Evolutionary conservation across 768 basidiomycete genomes (phyloP), one percentile per base, ranked within the genome.

Genomic region (Hemileccinum impolitum): DNA sequence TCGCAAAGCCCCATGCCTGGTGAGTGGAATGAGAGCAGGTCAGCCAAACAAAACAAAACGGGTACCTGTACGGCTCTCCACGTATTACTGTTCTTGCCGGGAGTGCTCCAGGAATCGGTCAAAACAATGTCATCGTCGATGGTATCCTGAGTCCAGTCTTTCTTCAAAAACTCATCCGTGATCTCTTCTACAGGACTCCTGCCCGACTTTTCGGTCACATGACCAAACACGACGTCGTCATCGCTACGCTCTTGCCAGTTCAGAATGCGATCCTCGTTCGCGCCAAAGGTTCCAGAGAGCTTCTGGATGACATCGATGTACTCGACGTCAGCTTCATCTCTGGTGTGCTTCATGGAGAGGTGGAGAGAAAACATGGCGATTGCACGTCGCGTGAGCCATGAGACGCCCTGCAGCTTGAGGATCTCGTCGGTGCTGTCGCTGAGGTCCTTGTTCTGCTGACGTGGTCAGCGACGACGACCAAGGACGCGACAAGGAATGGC

Each of bases 11-110:
- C 87, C 86, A 89, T 3, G 66, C 67, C 75, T 76, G 37, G 12
- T 36, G 21, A 9, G 23, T 28, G 11, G 25, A 26, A 44, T 43
- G 28, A 37, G 51, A 35, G 45, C 11, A 19, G 21, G 45, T 30
- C 21, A 31, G 21, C 17, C 4, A 45, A 40, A 17, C 18, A 42
- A 25, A 23, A 36, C 55, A 69, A 23, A 31, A 11, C 8, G 13
- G 13, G 30, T 48, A 85, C 87, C 77, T 86, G 84, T 37, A 81
- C 65, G 2, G 75, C 82, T 51, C 69, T 77, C 88, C 88, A 90
- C 6, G 70, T 73, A 15, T 55, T 72, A 2, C 69, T 39, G 57
- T 80, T 86, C 74, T 83, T 85, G 5, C 70, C 66, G 2, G 84
- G 83, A 46, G 87, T 75, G 58, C 82, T 87, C 64, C 78, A 69